These are phyloP conservation scores for Chaetomium sp. DNA, from an alignment of 2,329 filamentous ascomycete genomes.

Conservation along the genomic window DNA sequence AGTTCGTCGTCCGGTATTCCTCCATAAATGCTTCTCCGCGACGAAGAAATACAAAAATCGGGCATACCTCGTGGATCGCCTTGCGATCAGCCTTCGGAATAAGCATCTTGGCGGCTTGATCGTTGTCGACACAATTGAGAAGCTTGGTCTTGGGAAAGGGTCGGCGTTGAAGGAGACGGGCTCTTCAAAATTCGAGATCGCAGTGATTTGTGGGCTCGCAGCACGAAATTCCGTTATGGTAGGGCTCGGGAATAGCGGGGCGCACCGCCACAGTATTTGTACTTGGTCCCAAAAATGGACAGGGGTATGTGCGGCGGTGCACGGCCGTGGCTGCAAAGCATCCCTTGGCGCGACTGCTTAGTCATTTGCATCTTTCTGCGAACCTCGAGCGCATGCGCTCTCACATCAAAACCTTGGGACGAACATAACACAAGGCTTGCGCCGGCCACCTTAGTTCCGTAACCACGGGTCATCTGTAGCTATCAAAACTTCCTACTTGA, in stretches of 20 bases:
- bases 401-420: too few relatives aligned
- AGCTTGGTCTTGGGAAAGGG: conserved; percentile 44
- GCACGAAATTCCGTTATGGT: conserved; percentile 24
- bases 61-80: conserved; percentile 80
- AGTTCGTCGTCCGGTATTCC: conserved; percentile 4
- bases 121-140: conserved; percentile 32
- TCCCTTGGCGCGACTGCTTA: too few relatives aligned
- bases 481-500: too few relatives aligned
- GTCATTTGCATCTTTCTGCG: too few relatives aligned
- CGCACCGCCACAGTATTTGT: conserved; percentile 19
- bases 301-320: background rate
- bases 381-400: too few relatives aligned
- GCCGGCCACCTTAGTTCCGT: too few relatives aligned
- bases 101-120: conserved; percentile 67
- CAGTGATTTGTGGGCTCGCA: conserved; percentile 25
- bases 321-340: conserved; percentile 14
- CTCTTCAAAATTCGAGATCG: conserved; percentile 26
- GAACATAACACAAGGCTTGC: too few relatives aligned
- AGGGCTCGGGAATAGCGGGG: conserved; percentile 25
- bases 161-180: conserved; percentile 29
- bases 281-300: conserved; percentile 2
- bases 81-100: conserved; percentile 99
- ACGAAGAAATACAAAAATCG: conserved; percentile 8
- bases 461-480: too few relatives aligned
- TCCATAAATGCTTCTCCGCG: background rate